Percentiles rank a stretch among this genome's conserved stretches.
Evolutionary conservation across 768 basidiomycete species (phyloP).

Genomic region (Pulveroboletus sp.): DNA sequence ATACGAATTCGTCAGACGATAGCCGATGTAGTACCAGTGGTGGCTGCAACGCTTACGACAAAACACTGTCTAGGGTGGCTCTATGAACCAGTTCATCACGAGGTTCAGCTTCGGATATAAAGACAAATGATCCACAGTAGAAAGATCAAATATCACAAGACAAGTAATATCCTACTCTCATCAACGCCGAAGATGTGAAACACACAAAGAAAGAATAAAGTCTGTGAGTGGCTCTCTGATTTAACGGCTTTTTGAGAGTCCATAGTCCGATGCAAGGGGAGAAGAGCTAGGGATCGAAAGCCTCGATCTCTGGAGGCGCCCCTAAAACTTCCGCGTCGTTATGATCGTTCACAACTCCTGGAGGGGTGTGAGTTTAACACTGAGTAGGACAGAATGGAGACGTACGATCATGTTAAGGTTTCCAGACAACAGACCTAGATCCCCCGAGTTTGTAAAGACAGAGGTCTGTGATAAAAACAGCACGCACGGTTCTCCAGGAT

Average conservation of each 20-base stretch:
- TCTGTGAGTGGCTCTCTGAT: conserved; percentile 10
- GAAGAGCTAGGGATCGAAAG: conserved; percentile 6
- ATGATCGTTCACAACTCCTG: conserved; percentile 30
- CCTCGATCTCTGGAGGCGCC: conserved; percentile 2
- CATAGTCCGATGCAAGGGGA: conserved; percentile 14
- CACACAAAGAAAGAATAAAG: neutral
- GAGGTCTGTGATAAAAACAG: neutral
- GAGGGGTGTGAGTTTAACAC: neutral
- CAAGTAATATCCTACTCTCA: conserved; percentile 4
- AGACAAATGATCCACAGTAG: neutral
- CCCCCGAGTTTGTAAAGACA: conserved; percentile 11
- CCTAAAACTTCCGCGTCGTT: neutral
- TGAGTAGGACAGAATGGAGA: conserved; percentile 4
- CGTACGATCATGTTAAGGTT: conserved; percentile 69
- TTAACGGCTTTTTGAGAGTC: conserved; percentile 12
- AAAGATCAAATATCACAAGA: neutral
- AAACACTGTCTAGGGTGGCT: neutral
- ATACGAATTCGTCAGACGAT: neutral
- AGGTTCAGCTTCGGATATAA: neutral
- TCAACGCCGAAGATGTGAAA: conserved; percentile 1
- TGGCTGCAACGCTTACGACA: too few relatives aligned
- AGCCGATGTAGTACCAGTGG: too few relatives aligned
- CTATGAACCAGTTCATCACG: neutral
- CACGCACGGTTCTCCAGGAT: conserved; percentile 60
- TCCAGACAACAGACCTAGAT: conserved; percentile 61